A percentile compares a stretch with the other conserved stretches of the same genome.
Conservation (phyloP, 2,329 filamentous ascomycete genomes). For the Hypocreales sp. region DNA sequence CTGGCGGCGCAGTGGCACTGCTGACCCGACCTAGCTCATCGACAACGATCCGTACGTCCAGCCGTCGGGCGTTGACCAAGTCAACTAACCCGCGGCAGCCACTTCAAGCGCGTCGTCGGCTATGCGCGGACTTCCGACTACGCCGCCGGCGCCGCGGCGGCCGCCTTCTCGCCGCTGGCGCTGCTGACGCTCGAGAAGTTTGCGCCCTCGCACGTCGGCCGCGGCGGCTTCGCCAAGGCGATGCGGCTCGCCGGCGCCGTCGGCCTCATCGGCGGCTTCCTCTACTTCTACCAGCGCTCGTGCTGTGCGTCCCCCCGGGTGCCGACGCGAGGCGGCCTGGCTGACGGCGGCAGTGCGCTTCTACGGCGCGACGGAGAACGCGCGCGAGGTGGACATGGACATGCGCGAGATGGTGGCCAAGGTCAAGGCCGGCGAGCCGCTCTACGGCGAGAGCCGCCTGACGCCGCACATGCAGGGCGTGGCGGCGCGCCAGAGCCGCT, state of each 20-base stretch:
- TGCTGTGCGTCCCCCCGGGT: conserved; percentile 42
- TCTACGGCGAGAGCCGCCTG: conserved; percentile 70
- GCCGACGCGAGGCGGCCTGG: not conserved
- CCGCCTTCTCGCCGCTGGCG: conserved; percentile 55
- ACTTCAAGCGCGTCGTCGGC: conserved; percentile 75
- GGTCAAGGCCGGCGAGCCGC: conserved; percentile 78
- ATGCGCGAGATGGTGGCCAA: conserved; percentile 97
- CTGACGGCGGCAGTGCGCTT: conserved; percentile 55
- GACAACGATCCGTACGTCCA: conserved; percentile 83
- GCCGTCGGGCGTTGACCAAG: not conserved
- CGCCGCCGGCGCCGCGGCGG: conserved; percentile 49
- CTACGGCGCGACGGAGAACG: conserved; percentile 88
- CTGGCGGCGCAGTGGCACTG: conserved; percentile 1
- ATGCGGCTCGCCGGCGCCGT: conserved; percentile 67
- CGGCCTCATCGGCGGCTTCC: conserved; percentile 62
- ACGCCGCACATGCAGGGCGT: conserved; percentile 89
- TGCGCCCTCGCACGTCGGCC: conserved; percentile 71
- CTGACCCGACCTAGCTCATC: conserved; percentile 57
- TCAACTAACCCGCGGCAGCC: conserved; percentile 38
- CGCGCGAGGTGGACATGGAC: conserved; percentile 83
- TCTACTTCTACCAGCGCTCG: conserved; percentile 75
- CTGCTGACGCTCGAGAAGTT: conserved; percentile 72
- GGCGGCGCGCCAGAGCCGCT: conserved; percentile 81
- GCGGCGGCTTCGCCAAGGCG: conserved; percentile 64
- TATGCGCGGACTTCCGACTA: conserved; percentile 86